These are phyloP conservation scores for Lanzia echinophila DNA, from an alignment of 2,329 filamentous ascomycete species.

Conservation along the genomic window DNA sequence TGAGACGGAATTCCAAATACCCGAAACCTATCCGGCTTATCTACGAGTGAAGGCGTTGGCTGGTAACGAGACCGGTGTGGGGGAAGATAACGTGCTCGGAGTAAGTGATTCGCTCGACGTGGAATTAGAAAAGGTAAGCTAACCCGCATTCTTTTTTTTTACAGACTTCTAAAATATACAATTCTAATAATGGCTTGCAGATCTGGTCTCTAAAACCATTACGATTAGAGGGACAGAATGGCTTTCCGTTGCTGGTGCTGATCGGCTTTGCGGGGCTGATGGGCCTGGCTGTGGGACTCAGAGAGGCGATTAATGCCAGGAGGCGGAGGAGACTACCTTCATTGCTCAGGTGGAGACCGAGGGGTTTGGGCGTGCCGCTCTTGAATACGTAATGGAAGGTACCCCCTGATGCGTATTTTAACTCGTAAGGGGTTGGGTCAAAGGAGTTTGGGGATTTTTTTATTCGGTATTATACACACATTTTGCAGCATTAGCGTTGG, in stretches of 20 bases:
- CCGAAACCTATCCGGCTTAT: background rate
- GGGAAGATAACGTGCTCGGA: background rate
- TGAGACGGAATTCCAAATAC: slow-evolving; percentile 4
- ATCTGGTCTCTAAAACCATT: slow-evolving; percentile 4
- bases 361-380: background rate
- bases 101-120: slow-evolving; percentile 5
- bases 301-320: slow-evolving; percentile 1
- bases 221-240: background rate
- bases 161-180: background rate
- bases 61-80: background rate
- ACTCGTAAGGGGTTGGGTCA: too few relatives aligned
- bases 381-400: background rate
- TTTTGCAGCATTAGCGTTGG: too few relatives aligned
- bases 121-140: slow-evolving; percentile 6
- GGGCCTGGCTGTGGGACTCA: slow-evolving; percentile 2
- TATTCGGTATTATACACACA: too few relatives aligned
- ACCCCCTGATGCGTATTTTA: too few relatives aligned
- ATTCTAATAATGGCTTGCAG: slow-evolving; percentile 4
- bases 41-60: slow-evolving; percentile 3
- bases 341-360: background rate
- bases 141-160: background rate
- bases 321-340: slow-evolving; percentile 1
- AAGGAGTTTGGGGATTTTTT: too few relatives aligned
- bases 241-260: slow-evolving; percentile 1
- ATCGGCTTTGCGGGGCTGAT: background rate